Evolutionary conservation across 108 stramenopile species (phyloP).

Genomic region (Aurantiochytrium sp.): DNA sequence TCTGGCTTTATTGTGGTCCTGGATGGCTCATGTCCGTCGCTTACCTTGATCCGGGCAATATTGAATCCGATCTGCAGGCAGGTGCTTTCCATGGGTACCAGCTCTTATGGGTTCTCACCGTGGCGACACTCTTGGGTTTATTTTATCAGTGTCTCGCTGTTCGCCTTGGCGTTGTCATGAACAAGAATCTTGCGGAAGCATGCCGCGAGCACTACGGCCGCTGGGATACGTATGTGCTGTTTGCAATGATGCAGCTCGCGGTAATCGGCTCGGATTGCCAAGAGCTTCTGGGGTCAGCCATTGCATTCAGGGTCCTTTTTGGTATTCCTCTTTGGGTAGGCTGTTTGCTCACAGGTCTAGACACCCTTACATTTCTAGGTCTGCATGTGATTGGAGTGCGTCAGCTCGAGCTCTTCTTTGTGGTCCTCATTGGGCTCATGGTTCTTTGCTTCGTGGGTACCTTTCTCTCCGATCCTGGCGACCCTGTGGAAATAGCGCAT

Average conservation of each 20-base stretch:
- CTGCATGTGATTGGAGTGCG: constrained; percentile 60
- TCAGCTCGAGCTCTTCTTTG: constrained; percentile 58
- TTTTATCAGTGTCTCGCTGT: constrained; percentile 68
- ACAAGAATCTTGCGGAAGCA: constrained; percentile 58
- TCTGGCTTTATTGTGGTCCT: constrained; percentile 37
- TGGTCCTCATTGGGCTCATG: constrained; percentile 65
- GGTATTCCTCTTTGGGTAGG: constrained; percentile 45
- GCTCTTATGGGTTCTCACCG: constrained; percentile 62
- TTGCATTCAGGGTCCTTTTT: constrained; percentile 44
- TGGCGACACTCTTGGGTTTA: constrained; percentile 60
- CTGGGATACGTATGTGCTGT: constrained; percentile 20
- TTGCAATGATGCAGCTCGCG: constrained; percentile 44
- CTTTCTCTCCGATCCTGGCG: constrained; percentile 52
- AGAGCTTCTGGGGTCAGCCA: constrained; percentile 64
- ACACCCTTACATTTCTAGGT: constrained; percentile 67
- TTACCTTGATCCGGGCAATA: constrained; percentile 74
- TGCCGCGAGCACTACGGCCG: constrained; percentile 33
- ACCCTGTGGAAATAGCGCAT: constrained; percentile 38
- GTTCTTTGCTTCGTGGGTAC: constrained; percentile 59
- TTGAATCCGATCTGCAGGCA: constrained; percentile 75
- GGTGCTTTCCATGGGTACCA: constrained; percentile 60
- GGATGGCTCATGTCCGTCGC: constrained; percentile 69
- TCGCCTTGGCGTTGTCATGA: constrained; percentile 61
- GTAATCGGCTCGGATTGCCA: constrained; percentile 68
- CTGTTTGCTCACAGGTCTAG: constrained; percentile 42